Conservation (phyloP, 306 rosid species). For the Delonix regia region DNA sequence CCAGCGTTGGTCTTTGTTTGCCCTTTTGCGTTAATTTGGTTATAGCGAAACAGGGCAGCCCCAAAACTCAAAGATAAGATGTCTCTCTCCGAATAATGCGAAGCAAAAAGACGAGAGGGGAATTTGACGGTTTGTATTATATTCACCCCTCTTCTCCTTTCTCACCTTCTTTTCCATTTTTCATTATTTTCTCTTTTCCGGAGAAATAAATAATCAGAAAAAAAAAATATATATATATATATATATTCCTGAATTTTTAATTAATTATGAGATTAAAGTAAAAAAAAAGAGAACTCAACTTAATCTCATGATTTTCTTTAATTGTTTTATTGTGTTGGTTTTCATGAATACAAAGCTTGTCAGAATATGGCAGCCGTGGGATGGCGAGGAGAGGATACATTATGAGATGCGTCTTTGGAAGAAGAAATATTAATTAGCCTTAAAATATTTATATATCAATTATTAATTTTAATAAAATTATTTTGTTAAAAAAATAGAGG, state of each 20-base stretch:
- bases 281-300: neutral
- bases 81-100: slow-evolving; percentile 46
- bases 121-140: slow-evolving; percentile 38
- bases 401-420: slow-evolving; percentile 9
- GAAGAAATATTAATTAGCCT: no score
- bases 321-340: neutral
- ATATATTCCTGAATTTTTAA: no score
- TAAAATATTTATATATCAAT: no score
- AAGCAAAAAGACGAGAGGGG: slow-evolving; percentile 51
- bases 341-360: neutral
- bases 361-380: neutral
- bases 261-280: neutral
- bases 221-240: no score
- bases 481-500: no score
- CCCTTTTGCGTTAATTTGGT: slow-evolving; percentile 15
- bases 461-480: no score
- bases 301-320: neutral
- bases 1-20: slow-evolving; percentile 8
- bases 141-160: neutral
- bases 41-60: neutral
- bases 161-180: neutral
- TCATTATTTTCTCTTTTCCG: neutral
- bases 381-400: neutral
- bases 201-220: neutral
- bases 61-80: slow-evolving; percentile 48